Percentiles rank a stretch among this genome's conserved stretches.
phyloP scores from a whole-genome alignment of 1,139 yeast species.

The Taphrina wiesneri region DNA sequence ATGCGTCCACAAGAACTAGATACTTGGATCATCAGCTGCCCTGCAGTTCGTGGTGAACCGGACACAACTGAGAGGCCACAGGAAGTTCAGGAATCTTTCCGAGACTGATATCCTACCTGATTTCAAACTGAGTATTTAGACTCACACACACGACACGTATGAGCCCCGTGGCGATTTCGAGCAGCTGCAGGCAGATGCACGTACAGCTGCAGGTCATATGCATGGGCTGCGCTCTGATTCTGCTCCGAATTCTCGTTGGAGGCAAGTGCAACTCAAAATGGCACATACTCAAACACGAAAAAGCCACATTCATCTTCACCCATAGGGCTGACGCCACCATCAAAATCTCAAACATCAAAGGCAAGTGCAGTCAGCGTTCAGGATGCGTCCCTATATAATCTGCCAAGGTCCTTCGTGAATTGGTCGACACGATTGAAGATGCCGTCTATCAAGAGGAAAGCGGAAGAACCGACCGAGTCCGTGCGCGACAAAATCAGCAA shows the following conservation, averaged over 20 bases:
- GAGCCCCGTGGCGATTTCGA: too few species aligned
- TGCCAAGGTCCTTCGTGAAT: too few species aligned
- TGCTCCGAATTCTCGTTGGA: not conserved
- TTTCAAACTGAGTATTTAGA: too few species aligned
- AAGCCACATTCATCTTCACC: not conserved
- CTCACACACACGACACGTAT: too few species aligned
- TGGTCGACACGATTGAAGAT: too few species aligned
- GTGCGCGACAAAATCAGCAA: conserved; percentile 1
- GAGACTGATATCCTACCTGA: not conserved
- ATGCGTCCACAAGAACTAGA: conserved; percentile 22
- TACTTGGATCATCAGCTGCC: conserved; percentile 24
- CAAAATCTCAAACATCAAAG: not conserved
- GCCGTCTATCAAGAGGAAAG: conserved; percentile 15
- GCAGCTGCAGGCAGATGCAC: not conserved
- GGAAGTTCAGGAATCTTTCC: not conserved
- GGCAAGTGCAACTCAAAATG: not conserved
- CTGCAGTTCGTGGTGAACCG: not conserved
- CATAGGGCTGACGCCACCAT: not conserved
- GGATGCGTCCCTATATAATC: too few species aligned
- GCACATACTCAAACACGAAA: not conserved
- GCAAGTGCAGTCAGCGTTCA: too few species aligned
- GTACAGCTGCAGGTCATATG: not conserved
- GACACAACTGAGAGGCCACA: not conserved
- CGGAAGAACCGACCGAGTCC: not conserved
- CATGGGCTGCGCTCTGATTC: not conserved